Evolutionary conservation across 495 filamentous ascomycete genomes (phyloP).

Genomic region (Chaetomium cochliodes): DNA sequence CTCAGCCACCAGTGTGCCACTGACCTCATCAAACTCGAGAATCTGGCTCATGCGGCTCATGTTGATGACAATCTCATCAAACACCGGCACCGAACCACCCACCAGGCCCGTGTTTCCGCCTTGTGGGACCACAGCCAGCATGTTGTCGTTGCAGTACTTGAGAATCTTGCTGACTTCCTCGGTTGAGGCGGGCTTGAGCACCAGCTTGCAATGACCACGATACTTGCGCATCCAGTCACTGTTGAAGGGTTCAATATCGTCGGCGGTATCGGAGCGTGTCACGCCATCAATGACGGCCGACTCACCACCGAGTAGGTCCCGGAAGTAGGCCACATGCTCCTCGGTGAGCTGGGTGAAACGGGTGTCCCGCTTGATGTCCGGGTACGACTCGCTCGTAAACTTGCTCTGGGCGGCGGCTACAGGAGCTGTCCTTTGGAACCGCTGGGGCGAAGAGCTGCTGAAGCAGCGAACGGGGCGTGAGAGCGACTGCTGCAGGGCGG

Average conservation of each 20-base stretch:
- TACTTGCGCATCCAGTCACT: constrained; percentile 99
- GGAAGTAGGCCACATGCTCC: constrained; percentile 80
- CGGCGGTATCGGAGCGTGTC: constrained; percentile 60
- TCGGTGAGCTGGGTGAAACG: constrained; percentile 67
- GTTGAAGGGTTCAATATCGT: constrained; percentile 91
- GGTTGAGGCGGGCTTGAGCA: constrained; percentile 78
- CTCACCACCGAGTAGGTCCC: constrained; percentile 66
- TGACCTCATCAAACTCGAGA: constrained; percentile 85
- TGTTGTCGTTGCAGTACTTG: constrained; percentile 88
- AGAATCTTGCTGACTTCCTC: constrained; percentile 85
- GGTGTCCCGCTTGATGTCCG: constrained; percentile 72
- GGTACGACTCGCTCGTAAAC: constrained; percentile 82
- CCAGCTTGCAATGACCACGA: constrained; percentile 80
- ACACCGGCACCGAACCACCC: constrained; percentile 90
- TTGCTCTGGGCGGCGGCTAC: constrained; percentile 47
- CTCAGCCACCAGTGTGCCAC: constrained; percentile 85
- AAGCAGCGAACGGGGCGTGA: constrained; percentile 34
- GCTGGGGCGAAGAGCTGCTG: constrained; percentile 35
- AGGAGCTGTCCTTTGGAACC: constrained; percentile 31
- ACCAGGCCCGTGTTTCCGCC: constrained; percentile 96
- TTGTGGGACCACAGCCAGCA: constrained; percentile 93
- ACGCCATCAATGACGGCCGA: constrained; percentile 84
- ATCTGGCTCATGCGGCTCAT: constrained; percentile 86
- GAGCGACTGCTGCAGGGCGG: constrained; percentile 22
- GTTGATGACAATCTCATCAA: constrained; percentile 95